Evolutionary conservation across 2,329 filamentous ascomycete species (phyloP), one percentile per base, ranked within the genome.

Genomic region (Penicillium frequentans): DNA sequence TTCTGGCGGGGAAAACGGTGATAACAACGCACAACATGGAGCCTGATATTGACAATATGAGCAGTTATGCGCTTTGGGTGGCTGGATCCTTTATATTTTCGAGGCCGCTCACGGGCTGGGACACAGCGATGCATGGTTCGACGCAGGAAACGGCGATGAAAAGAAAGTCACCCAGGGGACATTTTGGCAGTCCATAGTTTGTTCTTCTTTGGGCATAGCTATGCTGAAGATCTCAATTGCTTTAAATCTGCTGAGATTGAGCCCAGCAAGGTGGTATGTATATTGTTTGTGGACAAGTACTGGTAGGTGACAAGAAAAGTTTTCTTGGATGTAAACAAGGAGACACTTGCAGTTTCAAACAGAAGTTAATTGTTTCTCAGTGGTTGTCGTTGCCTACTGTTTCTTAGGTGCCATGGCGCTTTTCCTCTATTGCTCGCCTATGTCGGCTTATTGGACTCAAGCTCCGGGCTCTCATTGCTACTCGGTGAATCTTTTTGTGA

Each of bases 371-470:
- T 24, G 23, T 5, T 35, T 35, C n/a, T 26, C 26, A 35, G 33
- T 35, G 14, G n/a, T 35, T 6, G 33, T 35, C 13, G 6, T 35
- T 35, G 33, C 33, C 16, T 35, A 56, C 26, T 50, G 48, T 7
- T 50, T 50, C 33, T 5, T 39, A 13, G 48, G 48, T 13, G 33
- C 48, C 19, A 50, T 50, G 48, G 48, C 48, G 6, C 24, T 50
- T 26, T 50, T 50, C 21, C 33, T 50, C 14, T 50, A 50, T 16
- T 50, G 48, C 16, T 16, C 31, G 21, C 48, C 48, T 39, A 50
- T 50, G 48, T 50, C 48, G n/a, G 48, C 48, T 27, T 50, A 16
- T 19, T 50, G 48, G 48, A 50, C 48, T 19, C 29, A 50, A 19
- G 31, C 48, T 10, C 21, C 31, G 3, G 48, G 48, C 33, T 50